Base-by-base conservation (phyloP, 78 protist genomes). In the Polysphondylium violaceum region DNA sequence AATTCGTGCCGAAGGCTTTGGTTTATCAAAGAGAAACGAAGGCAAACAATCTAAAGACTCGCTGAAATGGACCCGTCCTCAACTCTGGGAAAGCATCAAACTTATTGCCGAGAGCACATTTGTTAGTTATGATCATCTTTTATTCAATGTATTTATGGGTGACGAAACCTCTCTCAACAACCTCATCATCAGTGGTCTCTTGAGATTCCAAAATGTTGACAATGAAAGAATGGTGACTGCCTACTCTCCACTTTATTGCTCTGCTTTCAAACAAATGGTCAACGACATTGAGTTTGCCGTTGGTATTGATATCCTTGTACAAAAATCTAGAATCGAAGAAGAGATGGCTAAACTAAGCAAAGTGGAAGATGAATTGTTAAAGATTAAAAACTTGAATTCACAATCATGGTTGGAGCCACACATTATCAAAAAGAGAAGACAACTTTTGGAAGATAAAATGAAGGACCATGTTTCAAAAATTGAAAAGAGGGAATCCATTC, bases 261-360 rank as follows among this genome's bases (percentile, higher is more conserved):
- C 91, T 2, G 91, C 91, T 1, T 83, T 83, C 36, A 67, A 83
- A 41, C 64, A 51, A 33, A 83, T 83, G 91, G 91, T 69, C 23
- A 56, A 83, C 5, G 91, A 83, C 41, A 23, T 83, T 16, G 91
- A 83, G n/a, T 83, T 83, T 72, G n/a, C 60, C 44, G 91, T 83
- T 21, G 91, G 91, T 69, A 83, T 83, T 77, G 91, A 83, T 33
- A 61, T 83, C 40, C 58, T 69, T 29, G 91, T 74, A 0, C 91
- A 83, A 69, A 83, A 83, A 60, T 35, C 91, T 5, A 68, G 91
- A 69, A 83, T 83, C 33, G 91, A 83, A 58, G 91, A 83, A 56
- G 91, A 83, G 31, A 19, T 55, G 36, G 8, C 43, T 0, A 83
- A 83, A 44, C 44, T 83, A 6, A 41, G 50, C 11, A 83, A 83